These are phyloP conservation scores for Russula lepida DNA, from an alignment of 768 basidiomycete genomes.

Conservation along the genomic window DNA sequence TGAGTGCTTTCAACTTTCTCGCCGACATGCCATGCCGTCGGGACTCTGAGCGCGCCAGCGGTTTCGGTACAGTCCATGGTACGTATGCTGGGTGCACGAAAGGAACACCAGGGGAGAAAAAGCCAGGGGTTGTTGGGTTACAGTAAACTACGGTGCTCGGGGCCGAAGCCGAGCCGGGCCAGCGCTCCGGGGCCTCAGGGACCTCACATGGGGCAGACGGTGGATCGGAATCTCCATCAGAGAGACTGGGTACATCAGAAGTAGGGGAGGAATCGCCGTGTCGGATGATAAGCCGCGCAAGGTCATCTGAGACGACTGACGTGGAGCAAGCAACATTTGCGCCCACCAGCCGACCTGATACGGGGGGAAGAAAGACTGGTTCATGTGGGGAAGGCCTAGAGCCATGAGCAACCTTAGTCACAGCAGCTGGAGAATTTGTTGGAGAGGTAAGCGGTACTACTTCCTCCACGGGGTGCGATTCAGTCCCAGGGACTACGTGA, in stretches of 20 bases:
- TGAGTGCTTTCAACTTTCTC: constrained; percentile 18
- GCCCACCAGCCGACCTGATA: not conserved
- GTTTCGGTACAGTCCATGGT: not conserved
- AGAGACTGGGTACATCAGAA: constrained; percentile 18
- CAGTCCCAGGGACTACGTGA: not conserved
- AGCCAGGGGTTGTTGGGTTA: constrained; percentile 2
- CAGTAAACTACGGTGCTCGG: constrained; percentile 7
- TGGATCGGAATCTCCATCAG: constrained; percentile 16
- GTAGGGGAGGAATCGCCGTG: not conserved
- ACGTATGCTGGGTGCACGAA: constrained; percentile 5
- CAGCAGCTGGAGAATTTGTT: not conserved
- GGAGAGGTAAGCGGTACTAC: not conserved
- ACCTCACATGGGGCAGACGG: constrained; percentile 14
- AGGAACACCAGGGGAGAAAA: constrained; percentile 6
- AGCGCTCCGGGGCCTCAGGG: constrained; percentile 18
- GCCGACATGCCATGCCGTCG: constrained; percentile 6
- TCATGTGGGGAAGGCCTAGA: not conserved
- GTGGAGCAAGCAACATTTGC: not conserved
- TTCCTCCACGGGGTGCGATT: not conserved
- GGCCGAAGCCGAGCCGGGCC: constrained; percentile 10
- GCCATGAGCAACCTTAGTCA: not conserved
- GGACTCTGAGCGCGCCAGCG: not conserved
- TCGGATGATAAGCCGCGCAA: constrained; percentile 6
- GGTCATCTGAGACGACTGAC: not conserved
- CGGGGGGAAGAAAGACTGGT: not conserved